Base-by-base conservation (phyloP, 2,329 filamentous ascomycete genomes). In the Metarhizium rileyi region DNA sequence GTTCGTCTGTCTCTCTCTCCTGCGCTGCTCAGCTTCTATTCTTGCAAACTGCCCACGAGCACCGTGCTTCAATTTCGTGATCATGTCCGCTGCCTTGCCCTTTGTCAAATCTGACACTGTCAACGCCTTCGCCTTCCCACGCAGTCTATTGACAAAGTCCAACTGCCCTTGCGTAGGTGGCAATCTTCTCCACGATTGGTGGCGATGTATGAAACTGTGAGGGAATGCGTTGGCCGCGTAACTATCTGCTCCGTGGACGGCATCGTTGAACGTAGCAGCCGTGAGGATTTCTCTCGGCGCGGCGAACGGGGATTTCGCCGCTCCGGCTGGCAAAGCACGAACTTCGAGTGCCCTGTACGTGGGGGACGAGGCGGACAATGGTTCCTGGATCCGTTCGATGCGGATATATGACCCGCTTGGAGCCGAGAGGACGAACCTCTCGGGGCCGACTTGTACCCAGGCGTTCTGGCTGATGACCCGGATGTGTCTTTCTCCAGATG, bases 31-130 rank as follows among this genome's bases (percentile, higher is more conserved):
- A 0, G 68, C 70, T 59, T 76, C 73, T 50, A 78, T 66, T 30
- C 60, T 72, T 25, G 73, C 70, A 62, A 77, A 89, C 69, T 69
- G 80, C 54, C 68, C 86, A 65, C 72, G 79, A 1, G 87, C 88
- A 1, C 91, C 91, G 62, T 93, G 86, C 64, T 85, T 91, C 53
- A 95, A 63, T 66, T 95, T 94, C 7, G 88, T 94, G 55, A 97
- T 95, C 85, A 95, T 90, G 63, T 96, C 90, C 4, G 77, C 77
- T 4, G 90, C 90, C 62, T 81, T 81, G 7, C 91, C 91, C 61
- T 90, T 93, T 14, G 78, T 90, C 51, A 95, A 59, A 26, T 82
- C 75, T 0, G 69, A 67, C 0, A 67, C 57, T 1, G 69, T 74
- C 46, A 90, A 61, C 48, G 76, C 70, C 26, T 81, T 70, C 72